A percentile compares a stretch with the other conserved stretches of the same genome.
phyloP scores from a whole-genome alignment of 2,329 filamentous ascomycete genomes.

The Fusarium buharicum region DNA sequence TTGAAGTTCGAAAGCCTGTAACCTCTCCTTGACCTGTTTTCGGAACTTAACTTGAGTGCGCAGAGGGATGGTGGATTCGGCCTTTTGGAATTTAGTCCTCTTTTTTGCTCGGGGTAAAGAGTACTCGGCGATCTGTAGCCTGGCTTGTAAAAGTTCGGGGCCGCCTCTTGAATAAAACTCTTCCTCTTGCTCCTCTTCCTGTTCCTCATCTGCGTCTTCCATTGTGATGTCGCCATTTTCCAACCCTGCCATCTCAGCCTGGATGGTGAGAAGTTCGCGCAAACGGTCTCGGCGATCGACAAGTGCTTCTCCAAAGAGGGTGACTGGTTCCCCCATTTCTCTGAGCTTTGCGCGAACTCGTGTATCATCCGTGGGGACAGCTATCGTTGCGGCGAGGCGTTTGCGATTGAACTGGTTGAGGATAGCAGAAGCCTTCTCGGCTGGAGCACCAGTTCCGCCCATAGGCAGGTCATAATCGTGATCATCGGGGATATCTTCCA shows the following conservation, averaged over 20 bases:
- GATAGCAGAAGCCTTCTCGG: conserved; percentile 86
- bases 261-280: conserved; percentile 79
- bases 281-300: conserved; percentile 87
- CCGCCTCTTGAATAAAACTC: conserved; percentile 94
- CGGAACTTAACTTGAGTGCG: conserved; percentile 93
- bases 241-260: conserved; percentile 70
- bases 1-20: conserved; percentile 88
- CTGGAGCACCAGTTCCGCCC: conserved; percentile 71
- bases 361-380: conserved; percentile 92
- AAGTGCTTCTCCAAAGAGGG: conserved; percentile 90
- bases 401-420: conserved; percentile 92
- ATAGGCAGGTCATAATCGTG: conserved; percentile 85
- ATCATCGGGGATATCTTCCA: conserved; percentile 70
- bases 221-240: conserved; percentile 69
- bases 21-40: conserved; percentile 84
- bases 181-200: conserved; percentile 80
- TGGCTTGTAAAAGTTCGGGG: conserved; percentile 76
- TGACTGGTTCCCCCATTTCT: conserved; percentile 91
- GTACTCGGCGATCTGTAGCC: conserved; percentile 82
- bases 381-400: conserved; percentile 85
- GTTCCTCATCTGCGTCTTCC: conserved; percentile 70
- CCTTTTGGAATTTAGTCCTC: conserved; percentile 79
- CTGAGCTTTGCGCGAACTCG: conserved; percentile 83
- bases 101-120: conserved; percentile 84
- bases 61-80: conserved; percentile 83